Evolutionary conservation across 192 early-diverging fungal species (phyloP), one percentile per base, ranked within the genome.

Genomic region (Rhizophlyctis rosea): DNA sequence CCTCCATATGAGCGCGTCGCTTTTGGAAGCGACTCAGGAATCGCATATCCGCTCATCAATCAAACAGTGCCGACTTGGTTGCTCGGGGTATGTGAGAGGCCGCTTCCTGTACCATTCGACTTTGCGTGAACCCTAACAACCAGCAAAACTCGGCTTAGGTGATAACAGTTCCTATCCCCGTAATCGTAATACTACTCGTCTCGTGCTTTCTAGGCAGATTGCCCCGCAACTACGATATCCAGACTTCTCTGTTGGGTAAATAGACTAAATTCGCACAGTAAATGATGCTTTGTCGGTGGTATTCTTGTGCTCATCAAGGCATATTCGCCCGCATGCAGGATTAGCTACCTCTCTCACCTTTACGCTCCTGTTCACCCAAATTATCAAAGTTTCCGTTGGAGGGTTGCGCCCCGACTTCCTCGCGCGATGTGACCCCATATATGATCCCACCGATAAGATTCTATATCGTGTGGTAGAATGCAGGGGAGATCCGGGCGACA

Each of bases 371-470:
- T 56, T 70, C 35, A 70, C 68, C 11, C 68, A 70, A 53, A 60
- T 70, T 28, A 56, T 70, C 34, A 70, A 70, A 59, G 49, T 70
- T n/a, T 18, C 56, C 18, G 36, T 36, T 7, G 68, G 68, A 23
- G 32, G 57, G 18, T 29, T 70, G 25, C 68, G 68, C 14, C 68
- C 68, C 1, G 62, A 70, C 51, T 70, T 70, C 35, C 59, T 70
- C 0, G 62, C n/a, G 21, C 54, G 68, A 18, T 70, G 68, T 54
- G 24, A 36, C 11, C 68, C 68, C 34, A 49, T 56, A 9, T 52
- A 34, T 1, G 52, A 28, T 13, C 18, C 24, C 4, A 33, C 48
- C 29, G 54, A 50, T 27, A 31, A n/a, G 21, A 44, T 44, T 18
- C 50, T 70, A 16, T 5, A 36, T 18, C 50, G 28, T 4, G 59